Evolutionary conservation across 768 basidiomycete genomes (phyloP), one percentile per base, ranked within the genome.

Genomic region (Mycena belliarum): DNA sequence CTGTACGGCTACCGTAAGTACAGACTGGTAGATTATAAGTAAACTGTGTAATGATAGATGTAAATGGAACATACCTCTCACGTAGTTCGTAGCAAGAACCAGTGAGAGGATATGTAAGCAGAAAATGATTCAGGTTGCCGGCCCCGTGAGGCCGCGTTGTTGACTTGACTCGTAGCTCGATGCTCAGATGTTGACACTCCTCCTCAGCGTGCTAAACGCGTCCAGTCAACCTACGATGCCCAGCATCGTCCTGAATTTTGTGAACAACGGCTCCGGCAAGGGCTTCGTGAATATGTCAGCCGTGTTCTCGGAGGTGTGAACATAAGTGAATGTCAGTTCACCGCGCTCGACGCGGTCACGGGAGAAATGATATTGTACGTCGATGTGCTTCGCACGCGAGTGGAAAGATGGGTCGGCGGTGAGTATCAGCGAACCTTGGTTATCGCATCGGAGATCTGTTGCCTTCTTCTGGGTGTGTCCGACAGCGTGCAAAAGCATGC

Each of bases 231-330:
- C 26, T 12, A 53, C 37, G 38, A 64, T 63, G 16, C 45, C 50
- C 18, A 51, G 41, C 50, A 51, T 51, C 2, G 38, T 51, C 10
- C 44, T 40, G 14, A 49, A 60, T 42, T 43, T 61, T 45, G 6
- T 44, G 42, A 53, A 53, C 2, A 45, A 24, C 0, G 43, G 43
- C 15, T 52, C 40, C 33, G 65, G 43, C 2, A 74, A 60, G 1
- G 65, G 49, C 53, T 79, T 79, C 1, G 73, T 78, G 43, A 79
- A 67, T 4, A 73, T 57, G 63, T 79, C 77, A 0, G 76, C 75
- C 5, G 64, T 44, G 56, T 73, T 73, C 23, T 73, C 61, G 2
- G 45, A 51, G 0, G 70, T 70, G 6, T 68, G 61, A 37, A 69
- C 65, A 46, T 72, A 70, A 4, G 40, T 18, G 21, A 74, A 49